Percentiles rank a stretch among this genome's conserved stretches.
Evolutionary conservation across 495 filamentous ascomycete species (phyloP).

Genomic region (Penicilliopsis zonata): DNA sequence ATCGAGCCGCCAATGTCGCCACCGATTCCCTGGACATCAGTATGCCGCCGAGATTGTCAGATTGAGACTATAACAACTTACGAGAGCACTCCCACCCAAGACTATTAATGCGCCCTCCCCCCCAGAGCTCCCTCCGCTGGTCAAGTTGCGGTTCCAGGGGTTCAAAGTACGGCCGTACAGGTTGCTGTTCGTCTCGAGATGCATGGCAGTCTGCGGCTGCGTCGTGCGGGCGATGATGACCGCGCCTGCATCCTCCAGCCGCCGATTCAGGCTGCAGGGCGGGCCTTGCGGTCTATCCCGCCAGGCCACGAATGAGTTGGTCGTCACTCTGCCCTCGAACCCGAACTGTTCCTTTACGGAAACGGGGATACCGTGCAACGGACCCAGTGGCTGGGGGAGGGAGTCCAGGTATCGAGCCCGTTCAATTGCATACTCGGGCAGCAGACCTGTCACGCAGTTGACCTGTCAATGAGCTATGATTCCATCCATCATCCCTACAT

Average conservation of each 20-base stretch:
- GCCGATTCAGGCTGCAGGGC: slow-evolving; percentile 27
- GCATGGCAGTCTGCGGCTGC: slow-evolving; percentile 41
- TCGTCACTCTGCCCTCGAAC: slow-evolving; percentile 43
- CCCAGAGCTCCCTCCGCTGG: slow-evolving; percentile 50
- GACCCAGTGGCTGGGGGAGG: slow-evolving; percentile 42
- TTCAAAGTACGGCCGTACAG: slow-evolving; percentile 53
- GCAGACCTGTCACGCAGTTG: too few species aligned
- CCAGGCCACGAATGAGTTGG: slow-evolving; percentile 48
- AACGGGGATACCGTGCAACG: slow-evolving; percentile 57
- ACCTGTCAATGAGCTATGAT: too few species aligned
- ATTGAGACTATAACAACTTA: too few species aligned
- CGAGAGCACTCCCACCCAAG: too few species aligned
- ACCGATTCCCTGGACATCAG: slow-evolving; percentile 5
- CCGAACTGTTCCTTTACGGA: slow-evolving; percentile 57
- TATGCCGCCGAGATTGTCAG: too few species aligned
- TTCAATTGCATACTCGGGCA: too few species aligned
- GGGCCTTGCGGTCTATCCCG: slow-evolving; percentile 39
- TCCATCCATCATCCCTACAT: too few species aligned
- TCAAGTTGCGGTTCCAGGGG: slow-evolving; percentile 43
- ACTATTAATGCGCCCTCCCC: slow-evolving; percentile 56
- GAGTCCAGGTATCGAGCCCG: too few species aligned
- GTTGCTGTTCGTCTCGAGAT: slow-evolving; percentile 26
- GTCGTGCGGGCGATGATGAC: slow-evolving; percentile 57
- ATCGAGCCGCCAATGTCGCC: slow-evolving; percentile 10
- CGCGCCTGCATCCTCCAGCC: slow-evolving; percentile 32